A percentile compares a stretch with the other conserved stretches of the same genome.
Conservation (phyloP, 176 grass and related monocot species). For the Juncus effusus region DNA sequence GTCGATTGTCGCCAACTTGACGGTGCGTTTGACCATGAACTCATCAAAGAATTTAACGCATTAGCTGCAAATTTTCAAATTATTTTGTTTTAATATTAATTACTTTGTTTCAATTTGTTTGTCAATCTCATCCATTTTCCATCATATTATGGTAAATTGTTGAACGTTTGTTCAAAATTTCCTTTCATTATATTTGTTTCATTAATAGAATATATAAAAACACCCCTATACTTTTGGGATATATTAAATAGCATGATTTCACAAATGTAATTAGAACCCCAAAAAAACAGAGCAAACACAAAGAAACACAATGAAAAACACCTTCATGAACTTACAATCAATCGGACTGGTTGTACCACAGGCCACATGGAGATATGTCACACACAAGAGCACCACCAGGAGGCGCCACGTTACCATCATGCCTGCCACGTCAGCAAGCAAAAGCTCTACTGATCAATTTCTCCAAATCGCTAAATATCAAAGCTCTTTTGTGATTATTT, state of each 20-base stretch:
- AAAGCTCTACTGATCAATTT: neutral
- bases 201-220: too few relatives aligned
- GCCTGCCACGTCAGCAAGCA: neutral
- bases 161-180: neutral
- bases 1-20: conserved; percentile 55
- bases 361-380: conserved; percentile 31
- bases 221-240: too few relatives aligned
- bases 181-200: too few relatives aligned
- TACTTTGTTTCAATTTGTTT: neutral
- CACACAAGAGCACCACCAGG: conserved; percentile 50
- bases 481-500: neutral
- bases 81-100: neutral
- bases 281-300: too few relatives aligned
- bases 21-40: conserved; percentile 60
- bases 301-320: too few relatives aligned
- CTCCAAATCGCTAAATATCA: neutral
- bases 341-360: conserved; percentile 48
- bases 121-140: conserved; percentile 19
- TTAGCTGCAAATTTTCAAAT: conserved; percentile 41
- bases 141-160: conserved; percentile 19
- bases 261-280: too few relatives aligned
- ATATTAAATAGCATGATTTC: too few relatives aligned
- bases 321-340: conserved; percentile 54
- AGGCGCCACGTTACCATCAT: conserved; percentile 28
- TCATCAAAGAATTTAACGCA: conserved; percentile 47